Base-by-base conservation (phyloP, 2,329 filamentous ascomycete genomes). In the Cladophialophora exuberans region DNA sequence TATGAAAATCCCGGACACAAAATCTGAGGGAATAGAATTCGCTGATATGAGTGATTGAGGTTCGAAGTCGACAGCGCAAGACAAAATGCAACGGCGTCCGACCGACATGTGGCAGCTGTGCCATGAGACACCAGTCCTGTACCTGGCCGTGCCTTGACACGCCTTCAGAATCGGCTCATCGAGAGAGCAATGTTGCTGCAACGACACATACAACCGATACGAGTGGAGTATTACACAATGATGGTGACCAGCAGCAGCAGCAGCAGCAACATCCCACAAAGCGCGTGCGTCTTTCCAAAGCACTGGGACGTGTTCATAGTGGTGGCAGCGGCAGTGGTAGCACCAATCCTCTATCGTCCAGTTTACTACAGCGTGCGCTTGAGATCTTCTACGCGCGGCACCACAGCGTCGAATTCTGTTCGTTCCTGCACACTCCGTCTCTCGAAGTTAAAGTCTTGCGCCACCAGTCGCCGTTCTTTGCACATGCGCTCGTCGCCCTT, bases 401-500 rank as follows among this genome's bases (percentile, higher is more conserved):
- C 35, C 28, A 33, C 44, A 33, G 26, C 11, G 23, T 47, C 7
- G 44, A 47, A 22, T 47, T 33, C 23, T 47, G 44, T 18, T 47
- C 44, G 6, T 35, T 47, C 23, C 17, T 47, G 6, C 44, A 35
- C 30, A 17, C 35, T n/a, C 28, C 44, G 18, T 31, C 3, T 9
- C 30, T 31, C n/a, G 30, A 2, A 31, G 30, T 31, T n/a, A n/a
- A 31, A 9, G 3, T 33, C n/a, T 22, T 47, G 15, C 44, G 25
- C 20, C 25, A 17, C 15, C 44, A 28, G 35, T 47, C 44, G 20
- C n/a, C 25, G 15, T 47, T 47, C 17, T 33, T 35, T 17, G 44
- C 30, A 6, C 44, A 47, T 47, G 44, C 44, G 13, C n/a, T 47
- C 9, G 30, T 47, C 15, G 44, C 44, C 20, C 44, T 47, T 6